These are phyloP conservation scores for Santalum album DNA, from an alignment of 164 flowering plant genomes.

Conservation along the genomic window DNA sequence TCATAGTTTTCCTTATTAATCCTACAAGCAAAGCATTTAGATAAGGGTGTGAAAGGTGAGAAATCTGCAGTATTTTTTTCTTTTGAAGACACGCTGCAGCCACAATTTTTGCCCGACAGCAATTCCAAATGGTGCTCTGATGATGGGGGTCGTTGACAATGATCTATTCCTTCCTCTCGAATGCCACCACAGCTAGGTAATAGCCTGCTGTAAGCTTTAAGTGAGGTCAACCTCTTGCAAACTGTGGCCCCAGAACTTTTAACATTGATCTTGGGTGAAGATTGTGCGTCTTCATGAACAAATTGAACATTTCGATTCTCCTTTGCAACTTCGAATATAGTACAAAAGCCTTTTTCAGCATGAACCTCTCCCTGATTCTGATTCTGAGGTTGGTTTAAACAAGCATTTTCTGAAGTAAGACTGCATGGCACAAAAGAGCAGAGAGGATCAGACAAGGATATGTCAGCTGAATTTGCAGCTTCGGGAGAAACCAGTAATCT, in stretches of 20 bases:
- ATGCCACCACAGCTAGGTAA: conserved; percentile 12
- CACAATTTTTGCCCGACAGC: conserved; percentile 7
- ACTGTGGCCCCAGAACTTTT: conserved; percentile 17
- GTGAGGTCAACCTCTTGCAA: conserved; percentile 30
- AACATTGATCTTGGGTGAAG: conserved; percentile 6
- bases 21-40: conserved; percentile 4
- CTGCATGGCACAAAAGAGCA: conserved; percentile 92
- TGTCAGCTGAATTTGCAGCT: conserved; percentile 25
- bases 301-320: conserved; percentile 12
- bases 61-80: conserved; percentile 3
- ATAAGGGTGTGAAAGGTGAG: conserved; percentile 1
- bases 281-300: conserved; percentile 13
- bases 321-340: conserved; percentile 8
- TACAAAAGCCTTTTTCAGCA: conserved; percentile 11
- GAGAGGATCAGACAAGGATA: conserved; percentile 64
- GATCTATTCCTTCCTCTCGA: conserved; percentile 5
- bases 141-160: conserved; percentile 6
- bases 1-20: conserved; percentile 9
- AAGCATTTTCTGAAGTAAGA: conserved; percentile 29
- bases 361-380: conserved; percentile 14
- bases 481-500: conserved; percentile 38
- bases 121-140: conserved; percentile 2
- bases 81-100: conserved; percentile 7
- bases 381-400: conserved; percentile 9
- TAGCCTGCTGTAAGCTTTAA: conserved; percentile 42